A percentile compares a stretch with the other conserved stretches of the same genome.
These are phyloP conservation scores for Jimgerdemannia lactiflua DNA, from an alignment of 192 early-diverging fungal genomes.

Conservation along the genomic window DNA sequence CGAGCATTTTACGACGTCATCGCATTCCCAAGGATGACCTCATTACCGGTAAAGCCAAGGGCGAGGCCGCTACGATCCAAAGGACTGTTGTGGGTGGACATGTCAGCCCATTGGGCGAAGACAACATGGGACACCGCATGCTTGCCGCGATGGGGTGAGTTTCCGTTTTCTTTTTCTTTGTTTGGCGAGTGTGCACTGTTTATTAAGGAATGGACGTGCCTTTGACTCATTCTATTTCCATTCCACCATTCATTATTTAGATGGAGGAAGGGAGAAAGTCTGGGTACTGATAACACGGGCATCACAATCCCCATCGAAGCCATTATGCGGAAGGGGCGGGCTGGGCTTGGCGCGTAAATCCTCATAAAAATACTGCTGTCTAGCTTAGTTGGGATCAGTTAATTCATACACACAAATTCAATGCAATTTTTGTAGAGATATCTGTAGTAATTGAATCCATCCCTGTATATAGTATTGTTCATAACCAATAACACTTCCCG, in stretches of 20 bases:
- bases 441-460: too few species aligned
- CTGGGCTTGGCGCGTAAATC: conserved; percentile 38
- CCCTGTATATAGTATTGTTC: too few species aligned
- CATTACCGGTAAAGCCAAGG: neutral
- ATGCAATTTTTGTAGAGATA: too few species aligned
- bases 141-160: conserved; percentile 63
- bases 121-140: conserved; percentile 70
- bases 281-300: conserved; percentile 41
- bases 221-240: neutral
- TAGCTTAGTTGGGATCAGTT: too few species aligned
- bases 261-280: conserved; percentile 44
- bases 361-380: too few species aligned
- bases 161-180: neutral
- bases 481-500: too few species aligned
- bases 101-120: conserved; percentile 47
- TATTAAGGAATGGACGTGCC: too few species aligned
- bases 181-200: neutral
- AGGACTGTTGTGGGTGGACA: conserved; percentile 57
- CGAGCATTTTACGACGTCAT: conserved; percentile 10
- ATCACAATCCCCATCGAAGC: conserved; percentile 52
- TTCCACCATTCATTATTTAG: conserved; percentile 16
- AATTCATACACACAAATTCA: too few species aligned
- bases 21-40: neutral
- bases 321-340: conserved; percentile 38
- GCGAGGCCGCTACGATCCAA: conserved; percentile 14